These are phyloP conservation scores for Westerdykella sp. DNA, from an alignment of 2,329 filamentous ascomycete species.

Conservation along the genomic window DNA sequence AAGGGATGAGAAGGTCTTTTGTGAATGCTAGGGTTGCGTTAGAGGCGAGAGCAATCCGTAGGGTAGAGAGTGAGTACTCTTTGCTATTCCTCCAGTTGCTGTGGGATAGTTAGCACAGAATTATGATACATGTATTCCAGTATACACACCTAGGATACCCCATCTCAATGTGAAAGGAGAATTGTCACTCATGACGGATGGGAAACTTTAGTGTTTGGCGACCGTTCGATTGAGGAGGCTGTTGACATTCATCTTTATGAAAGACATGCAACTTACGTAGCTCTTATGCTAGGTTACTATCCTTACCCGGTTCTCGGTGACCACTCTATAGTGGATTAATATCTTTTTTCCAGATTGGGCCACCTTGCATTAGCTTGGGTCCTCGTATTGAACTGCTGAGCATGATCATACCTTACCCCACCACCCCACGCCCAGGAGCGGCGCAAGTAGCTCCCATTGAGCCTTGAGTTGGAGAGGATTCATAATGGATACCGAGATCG, in stretches of 20 bases:
- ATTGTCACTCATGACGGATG: background rate
- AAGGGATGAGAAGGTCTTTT: slow-evolving; percentile 68
- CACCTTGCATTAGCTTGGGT: background rate
- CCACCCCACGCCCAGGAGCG: too few species aligned
- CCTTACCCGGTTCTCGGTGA: slow-evolving; percentile 2
- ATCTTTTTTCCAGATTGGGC: too few species aligned
- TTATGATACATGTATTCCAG: background rate
- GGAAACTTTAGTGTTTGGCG: background rate
- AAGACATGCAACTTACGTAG: too few species aligned
- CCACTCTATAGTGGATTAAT: slow-evolving; percentile 5
- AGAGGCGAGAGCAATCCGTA: slow-evolving; percentile 29
- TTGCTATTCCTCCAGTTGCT: slow-evolving; percentile 15
- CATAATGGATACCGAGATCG: too few species aligned
- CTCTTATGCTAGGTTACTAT: background rate
- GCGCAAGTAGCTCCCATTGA: too few species aligned
- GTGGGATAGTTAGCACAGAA: background rate
- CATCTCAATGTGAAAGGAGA: slow-evolving; percentile 9
- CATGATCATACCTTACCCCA: too few species aligned
- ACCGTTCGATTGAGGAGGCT: too few species aligned
- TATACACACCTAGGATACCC: slow-evolving; percentile 13
- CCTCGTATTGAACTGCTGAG: too few species aligned
- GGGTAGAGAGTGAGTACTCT: slow-evolving; percentile 6
- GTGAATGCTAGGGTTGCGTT: slow-evolving; percentile 47
- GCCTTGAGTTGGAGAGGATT: too few species aligned
- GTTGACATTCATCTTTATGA: too few species aligned